Conservation (phyloP, 805 yeast genomes). For the Lipomyces orientalis region DNA sequence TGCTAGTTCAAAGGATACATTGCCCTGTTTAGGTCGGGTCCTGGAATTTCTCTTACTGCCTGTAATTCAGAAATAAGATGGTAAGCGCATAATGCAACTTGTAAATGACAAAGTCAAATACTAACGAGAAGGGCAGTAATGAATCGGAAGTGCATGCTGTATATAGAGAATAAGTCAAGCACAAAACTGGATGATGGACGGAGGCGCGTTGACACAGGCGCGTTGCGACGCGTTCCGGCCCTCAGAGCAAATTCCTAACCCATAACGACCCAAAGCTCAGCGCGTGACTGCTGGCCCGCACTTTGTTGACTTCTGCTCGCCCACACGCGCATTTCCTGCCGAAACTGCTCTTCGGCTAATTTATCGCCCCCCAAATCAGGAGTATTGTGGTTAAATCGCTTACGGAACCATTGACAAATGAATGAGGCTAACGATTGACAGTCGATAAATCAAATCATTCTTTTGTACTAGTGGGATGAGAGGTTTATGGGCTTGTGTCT, state of each 20-base stretch:
- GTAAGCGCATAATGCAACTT: too few relatives aligned
- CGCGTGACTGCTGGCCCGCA: constrained; percentile 2
- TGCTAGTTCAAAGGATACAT: too few relatives aligned
- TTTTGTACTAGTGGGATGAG: not conserved
- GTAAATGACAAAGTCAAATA: not conserved
- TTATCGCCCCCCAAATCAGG: too few relatives aligned
- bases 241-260: too few relatives aligned
- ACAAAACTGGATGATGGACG: too few relatives aligned
- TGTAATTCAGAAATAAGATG: too few relatives aligned
- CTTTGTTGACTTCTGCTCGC: not conserved
- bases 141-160: constrained; percentile 1
- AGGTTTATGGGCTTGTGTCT: not conserved
- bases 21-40: too few relatives aligned
- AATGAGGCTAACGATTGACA: not conserved
- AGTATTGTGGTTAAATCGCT: not conserved
- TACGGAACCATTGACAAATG: not conserved
- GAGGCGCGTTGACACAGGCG: too few relatives aligned
- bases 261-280: not conserved
- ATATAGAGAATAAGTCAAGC: not conserved
- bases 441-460: not conserved
- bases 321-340: not conserved
- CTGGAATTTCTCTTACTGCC: too few relatives aligned
- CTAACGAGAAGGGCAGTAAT: constrained; percentile 2
- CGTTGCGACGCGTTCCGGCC: too few relatives aligned
- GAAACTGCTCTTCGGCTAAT: too few relatives aligned